phyloP scores from a whole-genome alignment of 2,329 filamentous ascomycete genomes.

The Hypoxylon sp. region DNA sequence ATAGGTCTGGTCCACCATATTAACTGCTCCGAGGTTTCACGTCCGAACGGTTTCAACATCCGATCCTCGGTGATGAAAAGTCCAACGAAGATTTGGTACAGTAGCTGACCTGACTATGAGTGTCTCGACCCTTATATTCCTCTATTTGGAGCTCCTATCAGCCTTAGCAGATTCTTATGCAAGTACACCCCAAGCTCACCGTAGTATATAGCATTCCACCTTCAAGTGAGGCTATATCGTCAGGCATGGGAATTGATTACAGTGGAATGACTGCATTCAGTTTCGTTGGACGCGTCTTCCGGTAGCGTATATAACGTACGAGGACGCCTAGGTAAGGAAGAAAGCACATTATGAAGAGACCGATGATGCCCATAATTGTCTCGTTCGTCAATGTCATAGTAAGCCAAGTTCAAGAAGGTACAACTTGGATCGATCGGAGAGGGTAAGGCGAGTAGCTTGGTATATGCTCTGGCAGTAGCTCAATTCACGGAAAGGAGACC shows the following conservation, averaged over 20 bases:
- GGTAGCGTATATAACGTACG: slow-evolving; percentile 1
- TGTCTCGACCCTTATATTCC: slow-evolving; percentile 24
- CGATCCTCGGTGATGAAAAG: not conserved
- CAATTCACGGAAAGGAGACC: not conserved
- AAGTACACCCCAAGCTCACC: not conserved
- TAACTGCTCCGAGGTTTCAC: not conserved
- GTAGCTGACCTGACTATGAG: slow-evolving; percentile 12
- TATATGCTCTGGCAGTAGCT: not conserved
- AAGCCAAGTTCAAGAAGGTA: not conserved
- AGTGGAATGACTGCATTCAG: not conserved
- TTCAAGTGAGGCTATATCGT: slow-evolving; percentile 19
- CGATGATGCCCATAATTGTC: slow-evolving; percentile 15
- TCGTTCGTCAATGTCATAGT: slow-evolving; percentile 19
- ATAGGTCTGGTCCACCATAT: not conserved
- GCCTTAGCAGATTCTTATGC: not conserved
- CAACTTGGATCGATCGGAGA: not conserved
- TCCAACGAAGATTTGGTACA: slow-evolving; percentile 4
- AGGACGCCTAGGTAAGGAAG: slow-evolving; percentile 9
- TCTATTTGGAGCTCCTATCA: slow-evolving; percentile 10
- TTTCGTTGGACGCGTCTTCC: not conserved
- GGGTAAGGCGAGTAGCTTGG: not conserved
- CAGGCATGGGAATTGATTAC: not conserved
- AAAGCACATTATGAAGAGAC: slow-evolving; percentile 24
- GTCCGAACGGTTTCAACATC: not conserved
- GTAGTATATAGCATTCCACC: slow-evolving; percentile 20